A percentile compares a stretch with the other conserved stretches of the same genome.
Evolutionary conservation across 2,329 filamentous ascomycete species (phyloP).

Genomic region (Nothopassalora personata): DNA sequence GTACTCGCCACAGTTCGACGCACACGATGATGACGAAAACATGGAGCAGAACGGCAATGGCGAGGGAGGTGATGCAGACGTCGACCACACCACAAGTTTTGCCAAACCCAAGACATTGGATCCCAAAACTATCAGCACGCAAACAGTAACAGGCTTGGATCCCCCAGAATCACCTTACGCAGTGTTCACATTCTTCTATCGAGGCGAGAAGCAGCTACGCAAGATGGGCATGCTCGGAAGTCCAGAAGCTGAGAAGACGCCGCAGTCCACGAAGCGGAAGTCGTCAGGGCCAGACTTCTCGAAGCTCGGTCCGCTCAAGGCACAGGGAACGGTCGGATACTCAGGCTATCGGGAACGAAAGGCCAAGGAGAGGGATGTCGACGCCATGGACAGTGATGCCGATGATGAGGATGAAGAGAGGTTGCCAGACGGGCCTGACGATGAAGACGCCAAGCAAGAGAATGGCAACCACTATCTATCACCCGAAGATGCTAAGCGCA

Average conservation of each 20-base stretch:
- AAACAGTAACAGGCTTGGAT: constrained; percentile 98
- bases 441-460: constrained; percentile 56
- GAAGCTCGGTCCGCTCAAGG: constrained; percentile 75
- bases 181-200: constrained; percentile 95
- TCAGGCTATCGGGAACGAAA: constrained; percentile 71
- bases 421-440: constrained; percentile 56
- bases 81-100: constrained; percentile 97
- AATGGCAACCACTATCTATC: constrained; percentile 48
- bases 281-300: constrained; percentile 82
- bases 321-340: constrained; percentile 84
- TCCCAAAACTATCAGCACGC: constrained; percentile 95
- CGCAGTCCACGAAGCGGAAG: constrained; percentile 60
- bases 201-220: constrained; percentile 87
- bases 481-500: constrained; percentile 66
- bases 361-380: constrained; percentile 48
- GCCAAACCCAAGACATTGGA: constrained; percentile 94
- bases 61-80: constrained; percentile 68
- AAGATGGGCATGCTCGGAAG: constrained; percentile 87
- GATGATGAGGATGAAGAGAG: constrained; percentile 60
- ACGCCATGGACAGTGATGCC: constrained; percentile 70
- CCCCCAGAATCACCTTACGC: constrained; percentile 94
- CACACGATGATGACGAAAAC: constrained; percentile 84
- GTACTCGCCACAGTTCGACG: constrained; percentile 95
- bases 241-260: constrained; percentile 54
- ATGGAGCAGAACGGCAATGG: constrained; percentile 51